A percentile compares a stretch with the other conserved stretches of the same genome.
These are phyloP conservation scores for Diaporthe humulicola DNA, from an alignment of 2,329 filamentous ascomycete genomes.

Conservation along the genomic window DNA sequence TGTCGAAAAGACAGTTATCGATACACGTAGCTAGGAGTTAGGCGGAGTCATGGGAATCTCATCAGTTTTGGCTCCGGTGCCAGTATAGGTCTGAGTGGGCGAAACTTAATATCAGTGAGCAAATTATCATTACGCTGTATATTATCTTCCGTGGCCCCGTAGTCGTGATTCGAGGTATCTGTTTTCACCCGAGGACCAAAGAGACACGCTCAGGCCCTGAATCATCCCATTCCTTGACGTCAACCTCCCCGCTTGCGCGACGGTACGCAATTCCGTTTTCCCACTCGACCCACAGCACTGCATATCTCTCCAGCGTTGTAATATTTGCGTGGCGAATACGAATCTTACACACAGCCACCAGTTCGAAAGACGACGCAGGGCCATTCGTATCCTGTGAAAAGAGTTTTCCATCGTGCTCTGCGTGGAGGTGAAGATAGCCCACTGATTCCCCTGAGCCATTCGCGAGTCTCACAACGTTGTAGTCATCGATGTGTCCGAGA, in stretches of 20 bases:
- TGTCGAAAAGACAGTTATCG: too few relatives aligned
- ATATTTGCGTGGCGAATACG: neutral
- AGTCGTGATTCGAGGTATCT: neutral
- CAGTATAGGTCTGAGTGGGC: too few relatives aligned
- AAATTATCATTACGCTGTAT: too few relatives aligned
- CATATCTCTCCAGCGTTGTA: neutral
- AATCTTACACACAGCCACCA: conserved; percentile 12
- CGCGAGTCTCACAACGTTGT: neutral
- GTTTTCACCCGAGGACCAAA: conserved; percentile 11
- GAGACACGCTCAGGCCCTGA: neutral
- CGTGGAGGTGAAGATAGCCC: neutral
- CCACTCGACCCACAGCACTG: conserved; percentile 30
- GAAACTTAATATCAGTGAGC: too few relatives aligned
- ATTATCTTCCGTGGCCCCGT: too few relatives aligned
- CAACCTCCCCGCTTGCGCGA: neutral
- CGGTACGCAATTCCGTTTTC: conserved; percentile 25
- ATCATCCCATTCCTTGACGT: conserved; percentile 16
- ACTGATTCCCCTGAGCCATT: neutral
- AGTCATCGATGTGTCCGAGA: neutral
- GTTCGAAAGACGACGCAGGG: neutral
- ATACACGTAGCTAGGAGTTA: too few relatives aligned
- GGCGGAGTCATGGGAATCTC: too few relatives aligned
- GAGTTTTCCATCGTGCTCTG: neutral
- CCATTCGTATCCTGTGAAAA: neutral
- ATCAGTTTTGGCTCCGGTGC: too few relatives aligned